These are phyloP conservation scores for Pseudozyma sp. DNA, from an alignment of 1,284 basidiomycete genomes.

Conservation along the genomic window DNA sequence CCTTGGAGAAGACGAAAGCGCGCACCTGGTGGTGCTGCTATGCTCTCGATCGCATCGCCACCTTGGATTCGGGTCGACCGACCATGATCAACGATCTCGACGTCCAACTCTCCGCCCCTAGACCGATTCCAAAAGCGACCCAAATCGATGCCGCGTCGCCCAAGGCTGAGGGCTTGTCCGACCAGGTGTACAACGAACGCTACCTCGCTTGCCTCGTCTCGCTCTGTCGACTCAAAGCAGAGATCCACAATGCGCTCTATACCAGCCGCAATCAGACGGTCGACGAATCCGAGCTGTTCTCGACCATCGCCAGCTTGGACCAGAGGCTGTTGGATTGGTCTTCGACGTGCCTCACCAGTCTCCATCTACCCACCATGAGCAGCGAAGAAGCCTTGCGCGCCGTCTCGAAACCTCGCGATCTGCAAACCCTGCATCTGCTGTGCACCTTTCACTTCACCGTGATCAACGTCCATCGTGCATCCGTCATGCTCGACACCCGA, in stretches of 20 bases:
- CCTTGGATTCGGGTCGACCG: slow-evolving; percentile 13
- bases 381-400: slow-evolving; percentile 17
- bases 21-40: slow-evolving; percentile 22
- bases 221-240: slow-evolving; percentile 8
- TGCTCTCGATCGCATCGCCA: slow-evolving; percentile 13
- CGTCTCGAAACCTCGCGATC: slow-evolving; percentile 3
- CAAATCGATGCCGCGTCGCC: neutral
- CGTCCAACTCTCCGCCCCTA: neutral
- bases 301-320: slow-evolving; percentile 11
- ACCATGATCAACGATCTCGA: slow-evolving; percentile 16
- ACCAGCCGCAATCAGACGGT: slow-evolving; percentile 15
- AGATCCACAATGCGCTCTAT: slow-evolving; percentile 15
- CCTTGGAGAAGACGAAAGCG: slow-evolving; percentile 8
- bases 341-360: neutral
- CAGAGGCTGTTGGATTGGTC: slow-evolving; percentile 15
- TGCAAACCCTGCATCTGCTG: slow-evolving; percentile 13
- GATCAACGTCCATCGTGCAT: slow-evolving; percentile 19
- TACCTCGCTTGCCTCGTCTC: slow-evolving; percentile 5
- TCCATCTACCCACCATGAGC: slow-evolving; percentile 11
- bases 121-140: neutral
- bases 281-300: slow-evolving; percentile 7
- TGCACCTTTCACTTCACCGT: slow-evolving; percentile 19
- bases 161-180: neutral
- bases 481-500: slow-evolving; percentile 15
- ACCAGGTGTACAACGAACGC: neutral